Evolutionary conservation across 306 rosid genomes (phyloP).

Genomic region (Morella rubra): DNA sequence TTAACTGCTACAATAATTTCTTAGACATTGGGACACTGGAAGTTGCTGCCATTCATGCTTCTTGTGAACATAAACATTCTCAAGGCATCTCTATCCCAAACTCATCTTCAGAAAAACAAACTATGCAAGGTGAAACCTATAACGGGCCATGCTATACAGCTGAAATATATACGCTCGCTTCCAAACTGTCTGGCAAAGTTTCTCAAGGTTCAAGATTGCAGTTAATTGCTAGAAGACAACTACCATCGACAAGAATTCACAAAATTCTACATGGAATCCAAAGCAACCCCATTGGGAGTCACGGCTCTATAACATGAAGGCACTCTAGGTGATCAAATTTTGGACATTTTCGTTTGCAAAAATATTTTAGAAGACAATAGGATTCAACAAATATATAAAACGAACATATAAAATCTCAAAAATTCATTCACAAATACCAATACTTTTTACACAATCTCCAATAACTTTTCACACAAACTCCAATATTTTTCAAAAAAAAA

Average conservation of each 20-base stretch:
- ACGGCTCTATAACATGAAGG: background rate
- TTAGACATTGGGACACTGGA: background rate
- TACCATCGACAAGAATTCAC: background rate
- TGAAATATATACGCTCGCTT: background rate
- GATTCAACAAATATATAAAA: too few species aligned
- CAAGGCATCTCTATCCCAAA: background rate
- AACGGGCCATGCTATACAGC: background rate
- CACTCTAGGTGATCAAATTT: background rate
- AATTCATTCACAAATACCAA: too few species aligned
- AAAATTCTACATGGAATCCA: background rate
- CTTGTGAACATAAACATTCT: background rate
- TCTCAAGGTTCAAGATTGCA: background rate
- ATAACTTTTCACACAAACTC: too few species aligned
- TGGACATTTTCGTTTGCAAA: too few species aligned
- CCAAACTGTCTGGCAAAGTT: background rate
- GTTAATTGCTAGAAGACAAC: background rate
- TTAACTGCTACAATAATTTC: too few species aligned
- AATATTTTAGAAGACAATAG: too few species aligned
- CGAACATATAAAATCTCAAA: too few species aligned
- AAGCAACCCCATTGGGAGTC: background rate
- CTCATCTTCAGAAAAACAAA: background rate
- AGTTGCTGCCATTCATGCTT: background rate
- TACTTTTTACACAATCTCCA: too few species aligned
- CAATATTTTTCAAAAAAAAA: too few species aligned
- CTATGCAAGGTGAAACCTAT: background rate